Conservation (phyloP, 108 stramenopile species). For the Mediolabrus comicus region DNA sequence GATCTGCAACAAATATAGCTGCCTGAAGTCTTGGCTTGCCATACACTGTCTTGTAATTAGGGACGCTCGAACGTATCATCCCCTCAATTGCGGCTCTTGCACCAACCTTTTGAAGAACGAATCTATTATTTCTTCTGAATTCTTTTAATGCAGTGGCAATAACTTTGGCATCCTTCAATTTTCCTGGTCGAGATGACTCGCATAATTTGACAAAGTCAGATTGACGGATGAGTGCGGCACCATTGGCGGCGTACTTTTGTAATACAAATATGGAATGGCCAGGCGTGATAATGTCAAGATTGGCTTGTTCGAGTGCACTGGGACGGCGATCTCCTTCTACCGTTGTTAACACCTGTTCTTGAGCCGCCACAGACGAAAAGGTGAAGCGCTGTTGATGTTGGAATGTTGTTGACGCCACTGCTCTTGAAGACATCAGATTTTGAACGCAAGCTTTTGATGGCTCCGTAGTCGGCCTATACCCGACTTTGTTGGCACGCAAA, state of each 20-base stretch:
- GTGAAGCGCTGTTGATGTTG: not conserved
- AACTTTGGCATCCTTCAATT: conserved; percentile 35
- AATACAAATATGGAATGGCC: conserved; percentile 43
- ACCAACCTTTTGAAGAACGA: conserved; percentile 22
- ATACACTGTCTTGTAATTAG: conserved; percentile 34
- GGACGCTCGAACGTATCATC: conserved; percentile 37
- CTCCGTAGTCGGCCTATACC: not conserved
- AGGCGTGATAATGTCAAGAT: conserved; percentile 33
- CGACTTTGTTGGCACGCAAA: conserved; percentile 4
- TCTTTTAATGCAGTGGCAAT: conserved; percentile 44
- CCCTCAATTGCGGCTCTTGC: conserved; percentile 37
- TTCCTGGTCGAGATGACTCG: conserved; percentile 35
- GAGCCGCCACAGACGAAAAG: not conserved
- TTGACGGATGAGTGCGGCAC: conserved; percentile 27
- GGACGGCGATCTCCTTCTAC: not conserved
- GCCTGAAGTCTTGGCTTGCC: conserved; percentile 22
- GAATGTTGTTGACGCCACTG: not conserved
- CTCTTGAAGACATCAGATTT: not conserved
- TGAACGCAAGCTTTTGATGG: not conserved
- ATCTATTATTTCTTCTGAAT: conserved; percentile 40
- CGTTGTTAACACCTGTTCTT: not conserved
- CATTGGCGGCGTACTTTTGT: conserved; percentile 29
- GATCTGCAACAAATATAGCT: conserved; percentile 23
- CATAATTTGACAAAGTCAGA: conserved; percentile 37
- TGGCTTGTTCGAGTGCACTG: conserved; percentile 50